phyloP scores from a whole-genome alignment of 805 yeast genomes.

The Kuraishia hungarica region DNA sequence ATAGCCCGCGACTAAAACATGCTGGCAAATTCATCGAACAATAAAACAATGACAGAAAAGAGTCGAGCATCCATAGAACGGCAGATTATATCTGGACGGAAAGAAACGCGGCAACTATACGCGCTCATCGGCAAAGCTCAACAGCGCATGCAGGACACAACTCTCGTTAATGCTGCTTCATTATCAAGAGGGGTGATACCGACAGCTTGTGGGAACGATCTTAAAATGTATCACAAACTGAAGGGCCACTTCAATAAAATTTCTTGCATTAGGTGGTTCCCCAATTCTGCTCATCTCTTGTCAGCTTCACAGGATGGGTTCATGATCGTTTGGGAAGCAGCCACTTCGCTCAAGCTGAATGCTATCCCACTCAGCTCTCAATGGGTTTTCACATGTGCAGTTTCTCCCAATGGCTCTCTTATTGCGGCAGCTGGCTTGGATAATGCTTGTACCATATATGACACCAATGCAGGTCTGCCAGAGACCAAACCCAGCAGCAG shows the following conservation, averaged over 20 bases:
- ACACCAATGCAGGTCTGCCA: conserved; percentile 8
- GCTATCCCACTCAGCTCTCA: conserved; percentile 68
- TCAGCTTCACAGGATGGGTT: conserved; percentile 86
- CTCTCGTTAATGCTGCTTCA: background rate
- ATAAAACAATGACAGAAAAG: background rate
- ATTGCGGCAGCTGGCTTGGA: conserved; percentile 82
- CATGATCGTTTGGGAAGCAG: conserved; percentile 75
- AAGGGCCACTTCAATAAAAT: conserved; percentile 71
- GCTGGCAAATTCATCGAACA: background rate
- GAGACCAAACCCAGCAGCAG: conserved; percentile 9
- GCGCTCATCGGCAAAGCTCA: background rate
- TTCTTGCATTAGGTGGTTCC: conserved; percentile 63
- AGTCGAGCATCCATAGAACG: background rate
- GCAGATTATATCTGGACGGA: background rate
- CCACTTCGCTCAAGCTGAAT: conserved; percentile 59
- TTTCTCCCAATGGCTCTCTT: conserved; percentile 53
- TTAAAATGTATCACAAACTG: conserved; percentile 23
- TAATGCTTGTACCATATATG: conserved; percentile 67
- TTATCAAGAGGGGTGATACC: background rate
- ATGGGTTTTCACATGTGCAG: conserved; percentile 73
- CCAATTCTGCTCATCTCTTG: conserved; percentile 52
- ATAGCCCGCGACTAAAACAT: background rate
- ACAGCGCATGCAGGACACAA: background rate
- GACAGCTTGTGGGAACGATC: background rate
- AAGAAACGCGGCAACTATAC: background rate